These are phyloP conservation scores for Pyrenopolyporus hunteri DNA, from an alignment of 495 filamentous ascomycete species.

Conservation along the genomic window DNA sequence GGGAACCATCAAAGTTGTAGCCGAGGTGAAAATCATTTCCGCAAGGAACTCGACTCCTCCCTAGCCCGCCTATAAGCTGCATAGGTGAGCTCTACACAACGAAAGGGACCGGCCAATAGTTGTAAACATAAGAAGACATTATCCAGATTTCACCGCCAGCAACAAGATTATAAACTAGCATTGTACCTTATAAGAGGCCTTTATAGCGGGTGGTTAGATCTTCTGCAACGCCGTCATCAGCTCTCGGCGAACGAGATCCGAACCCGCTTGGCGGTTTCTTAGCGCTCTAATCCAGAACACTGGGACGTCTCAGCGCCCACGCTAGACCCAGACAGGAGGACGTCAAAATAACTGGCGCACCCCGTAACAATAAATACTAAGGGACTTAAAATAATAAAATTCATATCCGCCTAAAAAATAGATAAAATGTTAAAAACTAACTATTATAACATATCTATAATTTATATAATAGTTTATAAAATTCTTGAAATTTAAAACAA, in stretches of 20 bases:
- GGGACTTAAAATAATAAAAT: too few species aligned
- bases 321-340: too few species aligned
- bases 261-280: constrained; percentile 31
- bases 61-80: background rate
- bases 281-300: constrained; percentile 38
- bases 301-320: constrained; percentile 35
- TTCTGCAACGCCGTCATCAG: constrained; percentile 10
- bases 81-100: background rate
- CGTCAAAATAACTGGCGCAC: too few species aligned
- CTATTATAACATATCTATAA: too few species aligned
- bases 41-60: background rate
- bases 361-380: too few species aligned
- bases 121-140: background rate
- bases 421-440: too few species aligned
- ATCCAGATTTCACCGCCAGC: background rate
- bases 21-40: constrained; percentile 21
- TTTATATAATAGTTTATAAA: too few species aligned
- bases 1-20: constrained; percentile 12
- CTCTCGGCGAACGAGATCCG: constrained; percentile 31
- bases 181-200: too few species aligned
- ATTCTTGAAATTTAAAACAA: too few species aligned
- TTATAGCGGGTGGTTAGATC: constrained; percentile 1
- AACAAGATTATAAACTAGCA: background rate
- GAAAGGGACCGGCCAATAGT: background rate
- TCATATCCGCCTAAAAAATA: too few species aligned